phyloP scores from a whole-genome alignment of 371 early-diverging fungal species.

The Dentiscutata heterogama region DNA sequence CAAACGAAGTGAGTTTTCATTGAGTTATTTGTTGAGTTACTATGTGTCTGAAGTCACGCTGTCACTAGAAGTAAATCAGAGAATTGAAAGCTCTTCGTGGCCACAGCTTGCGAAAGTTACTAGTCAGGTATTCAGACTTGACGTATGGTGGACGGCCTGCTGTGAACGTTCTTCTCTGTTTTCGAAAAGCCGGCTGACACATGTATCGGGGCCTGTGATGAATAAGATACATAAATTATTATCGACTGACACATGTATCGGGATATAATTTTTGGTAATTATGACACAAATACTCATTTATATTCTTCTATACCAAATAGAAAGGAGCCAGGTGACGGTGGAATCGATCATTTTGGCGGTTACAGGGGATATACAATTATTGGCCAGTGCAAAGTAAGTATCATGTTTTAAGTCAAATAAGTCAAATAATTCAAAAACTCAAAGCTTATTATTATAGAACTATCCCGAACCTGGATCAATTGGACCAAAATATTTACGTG shows the following conservation, averaged over 20 bases:
- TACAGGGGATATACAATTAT: too few species aligned
- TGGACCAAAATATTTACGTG: neutral
- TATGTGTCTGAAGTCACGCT: neutral
- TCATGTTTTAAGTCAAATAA: too few species aligned
- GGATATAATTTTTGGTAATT: neutral
- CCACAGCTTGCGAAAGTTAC: constrained; percentile 31
- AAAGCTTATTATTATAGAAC: too few species aligned
- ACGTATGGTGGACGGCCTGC: constrained; percentile 15
- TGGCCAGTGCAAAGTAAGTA: too few species aligned
- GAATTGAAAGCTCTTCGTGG: neutral
- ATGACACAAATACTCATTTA: neutral
- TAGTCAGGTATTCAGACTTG: constrained; percentile 37
- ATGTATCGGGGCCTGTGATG: neutral
- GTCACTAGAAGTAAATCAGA: neutral
- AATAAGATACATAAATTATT: constrained; percentile 5
- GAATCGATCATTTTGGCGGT: neutral
- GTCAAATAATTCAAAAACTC: too few species aligned
- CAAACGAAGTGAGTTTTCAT: neutral
- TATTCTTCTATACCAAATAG: constrained; percentile 1
- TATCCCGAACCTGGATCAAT: too few species aligned
- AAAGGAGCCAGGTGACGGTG: neutral
- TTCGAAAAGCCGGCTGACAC: neutral
- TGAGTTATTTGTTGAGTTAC: neutral
- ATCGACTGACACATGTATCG: too few species aligned
- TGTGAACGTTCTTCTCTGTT: constrained; percentile 23